Base-by-base conservation (phyloP, 179 eudicot species). In the Pouteria campechiana region DNA sequence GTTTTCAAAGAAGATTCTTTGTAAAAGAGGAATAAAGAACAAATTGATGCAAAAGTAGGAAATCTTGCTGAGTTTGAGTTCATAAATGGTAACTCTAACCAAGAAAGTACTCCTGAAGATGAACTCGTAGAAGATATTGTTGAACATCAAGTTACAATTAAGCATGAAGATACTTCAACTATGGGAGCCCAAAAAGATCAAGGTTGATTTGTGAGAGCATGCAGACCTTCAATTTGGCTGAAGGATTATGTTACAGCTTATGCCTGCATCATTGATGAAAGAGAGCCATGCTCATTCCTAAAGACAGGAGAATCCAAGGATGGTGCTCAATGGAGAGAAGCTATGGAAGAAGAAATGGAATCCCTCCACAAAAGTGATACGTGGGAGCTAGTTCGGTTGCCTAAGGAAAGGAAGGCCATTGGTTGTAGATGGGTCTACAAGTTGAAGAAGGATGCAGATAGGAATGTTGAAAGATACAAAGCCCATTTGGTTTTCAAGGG, bases 271-370 rank as follows among this genome's bases (percentile, higher is more conserved):
- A 48, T 18, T 6, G 41, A 48, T n/a, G 52, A 48, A 22, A 41
- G 41, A 33, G 52, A 48, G 52, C 41, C 52, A 2, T 48, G 30
- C 21, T 32, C 41, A 32, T 35, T 48, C 21, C 50, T 32, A 2
- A 31, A 48, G 3, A 2, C 41, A n/a, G 32, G 5, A 19, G 32
- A 17, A 7, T 29, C 30, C 21, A 12, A 17, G 13, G 29, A 48
- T 2, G 40, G 20, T 0, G 19, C 41, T 48, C 11, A 4, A 31
- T 48, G 52, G 31, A 34, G 32, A 41, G 11, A 28, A 48, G 31
- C 18, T 32, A 48, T 34, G 41, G 30, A 32, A 3, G 41, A 48
- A 34, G 41, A 48, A 34, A 48, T 48, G n/a, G 21, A 41, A 41
- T 15, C 45, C 5, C 6, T 22, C 7, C 30, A 24, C 11, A 41